phyloP scores from a whole-genome alignment of 1,139 yeast species.

The Blastobotrys raffinosifermentans region DNA sequence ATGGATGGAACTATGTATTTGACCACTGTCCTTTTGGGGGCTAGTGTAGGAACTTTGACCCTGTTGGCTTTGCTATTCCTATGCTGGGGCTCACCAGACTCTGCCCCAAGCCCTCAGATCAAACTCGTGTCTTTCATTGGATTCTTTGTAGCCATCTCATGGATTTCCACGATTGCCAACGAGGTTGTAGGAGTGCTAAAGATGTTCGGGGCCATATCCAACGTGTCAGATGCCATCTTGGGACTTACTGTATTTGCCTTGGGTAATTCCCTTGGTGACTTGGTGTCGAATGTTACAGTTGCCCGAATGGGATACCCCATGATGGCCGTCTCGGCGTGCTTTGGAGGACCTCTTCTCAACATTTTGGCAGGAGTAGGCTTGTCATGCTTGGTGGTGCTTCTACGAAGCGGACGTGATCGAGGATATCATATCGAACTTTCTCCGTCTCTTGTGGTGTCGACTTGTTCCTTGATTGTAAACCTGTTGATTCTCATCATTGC shows the following conservation, averaged over 20 bases:
- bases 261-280: conserved; percentile 89
- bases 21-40: conserved; percentile 1
- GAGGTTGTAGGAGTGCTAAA: conserved; percentile 67
- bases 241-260: conserved; percentile 87
- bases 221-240: conserved; percentile 70
- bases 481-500: conserved; percentile 46
- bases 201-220: conserved; percentile 52
- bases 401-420: conserved; percentile 19
- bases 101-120: conserved; percentile 1
- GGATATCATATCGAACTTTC: conserved; percentile 38
- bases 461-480: conserved; percentile 47
- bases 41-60: conserved; percentile 6
- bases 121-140: conserved; percentile 40
- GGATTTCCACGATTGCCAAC: conserved; percentile 74
- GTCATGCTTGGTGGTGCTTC: conserved; percentile 53
- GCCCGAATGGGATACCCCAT: conserved; percentile 83
- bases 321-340: conserved; percentile 92
- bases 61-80: not conserved
- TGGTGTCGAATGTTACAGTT: conserved; percentile 77
- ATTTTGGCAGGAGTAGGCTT: conserved; percentile 59
- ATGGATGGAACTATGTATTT: not conserved
- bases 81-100: not conserved
- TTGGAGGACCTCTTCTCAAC: conserved; percentile 82
- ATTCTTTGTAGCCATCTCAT: conserved; percentile 58
- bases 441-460: conserved; percentile 45